Evolutionary conservation across 345 rosid genomes (phyloP).

Genomic region (Fremontodendron californicum): DNA sequence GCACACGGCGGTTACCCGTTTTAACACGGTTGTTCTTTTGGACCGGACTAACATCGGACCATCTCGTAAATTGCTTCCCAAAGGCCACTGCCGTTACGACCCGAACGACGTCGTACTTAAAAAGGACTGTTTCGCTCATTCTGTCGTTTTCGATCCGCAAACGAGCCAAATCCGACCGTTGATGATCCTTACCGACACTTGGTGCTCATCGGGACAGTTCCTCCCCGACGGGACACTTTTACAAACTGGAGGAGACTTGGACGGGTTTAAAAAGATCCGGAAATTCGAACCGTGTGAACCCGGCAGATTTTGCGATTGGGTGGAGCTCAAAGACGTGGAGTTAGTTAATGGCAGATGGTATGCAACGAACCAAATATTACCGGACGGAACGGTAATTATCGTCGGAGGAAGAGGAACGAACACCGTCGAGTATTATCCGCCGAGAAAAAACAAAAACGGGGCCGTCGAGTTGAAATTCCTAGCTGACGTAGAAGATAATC

Average conservation of each 20-base stretch:
- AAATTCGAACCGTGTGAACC: conserved; percentile 53
- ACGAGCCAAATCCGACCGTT: conserved; percentile 53
- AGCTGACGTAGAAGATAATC: conserved; percentile 57
- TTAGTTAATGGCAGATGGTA: conserved; percentile 62
- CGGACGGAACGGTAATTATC: conserved; percentile 66
- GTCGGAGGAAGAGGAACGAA: conserved; percentile 63
- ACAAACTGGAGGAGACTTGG: conserved; percentile 71
- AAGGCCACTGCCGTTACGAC: conserved; percentile 58
- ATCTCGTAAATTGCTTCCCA: conserved; percentile 47
- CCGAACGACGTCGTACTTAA: conserved; percentile 44
- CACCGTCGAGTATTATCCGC: conserved; percentile 65
- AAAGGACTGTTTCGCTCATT: conserved; percentile 83
- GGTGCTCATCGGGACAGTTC: conserved; percentile 81
- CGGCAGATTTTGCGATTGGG: conserved; percentile 54
- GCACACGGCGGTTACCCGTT: conserved; percentile 95
- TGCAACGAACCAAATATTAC: conserved; percentile 65
- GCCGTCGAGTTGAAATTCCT: conserved; percentile 68
- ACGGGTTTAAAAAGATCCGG: conserved; percentile 52
- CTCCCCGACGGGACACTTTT: conserved; percentile 64
- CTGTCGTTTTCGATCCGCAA: conserved; percentile 44
- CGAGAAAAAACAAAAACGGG: conserved; percentile 35
- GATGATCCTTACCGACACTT: conserved; percentile 66
- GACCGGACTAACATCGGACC: conserved; percentile 93
- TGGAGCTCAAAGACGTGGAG: conserved; percentile 46
- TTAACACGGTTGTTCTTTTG: conserved; percentile 84